Evolutionary conservation across 495 filamentous ascomycete genomes (phyloP), one percentile per base, ranked within the genome.

Genomic region (Thozetella sp.): DNA sequence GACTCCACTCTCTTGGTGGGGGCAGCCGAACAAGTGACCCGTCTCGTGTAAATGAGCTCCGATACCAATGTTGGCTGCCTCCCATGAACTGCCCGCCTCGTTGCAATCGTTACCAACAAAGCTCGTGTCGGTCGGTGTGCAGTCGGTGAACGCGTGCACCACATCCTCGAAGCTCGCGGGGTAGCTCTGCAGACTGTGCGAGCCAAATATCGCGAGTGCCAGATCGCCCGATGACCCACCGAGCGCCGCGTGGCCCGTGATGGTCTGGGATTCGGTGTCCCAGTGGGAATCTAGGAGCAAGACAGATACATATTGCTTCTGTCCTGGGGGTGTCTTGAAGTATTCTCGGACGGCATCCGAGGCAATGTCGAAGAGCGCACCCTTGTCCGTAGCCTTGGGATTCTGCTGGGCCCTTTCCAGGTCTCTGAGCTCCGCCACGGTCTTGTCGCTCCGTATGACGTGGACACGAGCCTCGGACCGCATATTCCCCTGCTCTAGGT

Each of bases 391-490:
- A 2, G 90, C 92, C 1, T 79, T 77, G 1, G 80, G 73, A 63
- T 93, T 83, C 72, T 97, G 92, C 68, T 97, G 92, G n/a, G 91
- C 93, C 22, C 85, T 64, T 48, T 94, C 82, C 25, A 93, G 79
- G 67, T 93, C 88, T 51, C 90, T 82, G 22, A 97, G 83, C 71
- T 97, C 91, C 25, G 84, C 86, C 11, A 96, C 82, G 1, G 93
- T 96, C 75, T 93, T 91, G n/a, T 90, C 85, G 2, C 81, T 83
- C 58, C 92, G 82, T 55, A 97, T 83, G 53, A 97, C 74, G 68
- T 97, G 93, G 26, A 97, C 80, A 62, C 91, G 93, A 2, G 92
- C 92, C 69, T 97, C 93, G 62, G 91, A 97, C 56, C 93, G 88
- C 87, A 94, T 90, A 26, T 85, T 83, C 2, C 84, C 86, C 22